phyloP scores from a whole-genome alignment of 768 basidiomycete species.

The Psilocybe subaeruginosa region DNA sequence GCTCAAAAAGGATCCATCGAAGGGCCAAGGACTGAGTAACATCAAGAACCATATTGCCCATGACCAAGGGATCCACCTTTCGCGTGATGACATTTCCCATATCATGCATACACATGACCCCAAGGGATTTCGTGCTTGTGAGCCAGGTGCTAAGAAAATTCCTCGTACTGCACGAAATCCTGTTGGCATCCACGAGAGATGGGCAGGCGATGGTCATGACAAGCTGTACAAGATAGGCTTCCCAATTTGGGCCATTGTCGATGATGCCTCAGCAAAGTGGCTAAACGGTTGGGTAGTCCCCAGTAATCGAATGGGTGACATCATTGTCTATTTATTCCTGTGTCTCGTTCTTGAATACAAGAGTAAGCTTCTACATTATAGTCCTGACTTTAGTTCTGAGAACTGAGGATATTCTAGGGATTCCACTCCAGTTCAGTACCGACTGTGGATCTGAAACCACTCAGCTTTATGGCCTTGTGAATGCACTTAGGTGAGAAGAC shows the following conservation, averaged over 20 bases:
- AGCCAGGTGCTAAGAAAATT: conserved; percentile 32
- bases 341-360: conserved; percentile 24
- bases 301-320: conserved; percentile 31
- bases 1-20: conserved; percentile 24
- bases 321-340: conserved; percentile 36
- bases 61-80: conserved; percentile 18
- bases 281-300: conserved; percentile 40
- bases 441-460: conserved; percentile 42
- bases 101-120: conserved; percentile 33
- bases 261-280: conserved; percentile 31
- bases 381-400: neutral
- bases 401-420: conserved; percentile 21
- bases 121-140: conserved; percentile 29
- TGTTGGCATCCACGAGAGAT: conserved; percentile 37
- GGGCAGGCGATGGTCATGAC: conserved; percentile 42
- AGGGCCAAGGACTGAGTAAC: conserved; percentile 17
- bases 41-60: conserved; percentile 23
- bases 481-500: conserved; percentile 29
- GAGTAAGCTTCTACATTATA: conserved; percentile 1
- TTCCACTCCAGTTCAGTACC: conserved; percentile 35
- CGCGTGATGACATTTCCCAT: conserved; percentile 14
- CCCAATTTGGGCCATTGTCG: conserved; percentile 37
- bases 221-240: conserved; percentile 44
- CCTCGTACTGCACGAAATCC: conserved; percentile 24
- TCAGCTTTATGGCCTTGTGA: conserved; percentile 30